These are phyloP conservation scores for Pythium biforme DNA, from an alignment of 352 stramenopile genomes.

Conservation along the genomic window DNA sequence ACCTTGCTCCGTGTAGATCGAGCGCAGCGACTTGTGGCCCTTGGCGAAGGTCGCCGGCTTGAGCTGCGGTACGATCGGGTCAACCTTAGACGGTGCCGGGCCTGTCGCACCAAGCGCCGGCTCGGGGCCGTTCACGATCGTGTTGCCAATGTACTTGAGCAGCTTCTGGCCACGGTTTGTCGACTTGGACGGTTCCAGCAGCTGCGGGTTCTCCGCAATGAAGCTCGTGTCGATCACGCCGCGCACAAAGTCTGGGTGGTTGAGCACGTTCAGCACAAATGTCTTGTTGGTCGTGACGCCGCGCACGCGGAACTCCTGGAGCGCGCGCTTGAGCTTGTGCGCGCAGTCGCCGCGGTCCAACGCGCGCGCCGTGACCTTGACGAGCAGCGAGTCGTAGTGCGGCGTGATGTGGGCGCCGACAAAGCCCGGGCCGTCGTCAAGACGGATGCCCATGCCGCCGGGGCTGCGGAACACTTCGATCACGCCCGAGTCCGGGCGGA, in stretches of 20 bases:
- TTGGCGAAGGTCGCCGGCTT: constrained; percentile 34
- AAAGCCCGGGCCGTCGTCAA: constrained; percentile 96
- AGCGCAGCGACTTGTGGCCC: constrained; percentile 64
- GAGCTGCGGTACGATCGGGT: constrained; percentile 86
- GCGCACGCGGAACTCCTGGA: constrained; percentile 96
- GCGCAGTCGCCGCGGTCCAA: constrained; percentile 89
- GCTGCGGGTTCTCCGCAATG: constrained; percentile 94
- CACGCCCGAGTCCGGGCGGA: constrained; percentile 95
- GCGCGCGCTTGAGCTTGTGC: constrained; percentile 92
- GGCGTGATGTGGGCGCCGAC: constrained; percentile 96
- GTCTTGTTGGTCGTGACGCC: constrained; percentile 95
- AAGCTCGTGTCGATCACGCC: constrained; percentile 96
- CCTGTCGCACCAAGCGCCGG: constrained; percentile 93
- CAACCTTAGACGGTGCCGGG: constrained; percentile 77
- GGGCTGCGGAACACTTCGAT: constrained; percentile 96
- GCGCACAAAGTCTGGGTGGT: constrained; percentile 94
- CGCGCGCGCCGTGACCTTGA: constrained; percentile 96
- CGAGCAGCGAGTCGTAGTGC: constrained; percentile 97
- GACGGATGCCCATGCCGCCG: constrained; percentile 94
- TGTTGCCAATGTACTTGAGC: constrained; percentile 96
- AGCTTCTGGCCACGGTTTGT: constrained; percentile 96
- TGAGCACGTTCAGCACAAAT: constrained; percentile 95
- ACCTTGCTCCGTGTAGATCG: constrained; percentile 95
- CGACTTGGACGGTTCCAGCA: constrained; percentile 84
- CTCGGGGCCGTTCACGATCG: constrained; percentile 96